Percentiles rank a stretch among this genome's conserved stretches.
Evolutionary conservation across 306 rosid species (phyloP).

Genomic region (Castanea crenata): DNA sequence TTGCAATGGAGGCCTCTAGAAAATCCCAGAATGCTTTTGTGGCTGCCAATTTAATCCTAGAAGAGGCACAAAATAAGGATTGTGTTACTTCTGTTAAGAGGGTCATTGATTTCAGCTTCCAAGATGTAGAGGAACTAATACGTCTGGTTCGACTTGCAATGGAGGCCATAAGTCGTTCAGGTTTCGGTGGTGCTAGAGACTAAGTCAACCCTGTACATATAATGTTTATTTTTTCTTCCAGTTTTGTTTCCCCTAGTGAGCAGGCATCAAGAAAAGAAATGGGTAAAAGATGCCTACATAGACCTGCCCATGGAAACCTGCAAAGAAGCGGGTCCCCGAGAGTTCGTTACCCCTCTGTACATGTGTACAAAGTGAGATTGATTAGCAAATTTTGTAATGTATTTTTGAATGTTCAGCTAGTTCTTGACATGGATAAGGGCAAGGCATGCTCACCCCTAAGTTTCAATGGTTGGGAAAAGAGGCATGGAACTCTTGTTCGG

Average conservation of each 20-base stretch:
- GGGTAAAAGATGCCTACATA: conserved; percentile 27
- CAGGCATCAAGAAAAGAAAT: conserved; percentile 37
- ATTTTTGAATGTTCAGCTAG: conserved; percentile 32
- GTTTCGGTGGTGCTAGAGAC: conserved; percentile 61
- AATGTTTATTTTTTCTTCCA: conserved; percentile 20
- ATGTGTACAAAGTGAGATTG: conserved; percentile 81
- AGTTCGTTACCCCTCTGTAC: conserved; percentile 53
- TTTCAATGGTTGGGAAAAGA: conserved; percentile 48
- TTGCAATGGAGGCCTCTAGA: conserved; percentile 71
- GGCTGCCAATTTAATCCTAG: conserved; percentile 39
- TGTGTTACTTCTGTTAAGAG: conserved; percentile 52
- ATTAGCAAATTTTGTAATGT: conserved; percentile 56
- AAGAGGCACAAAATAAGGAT: conserved; percentile 50
- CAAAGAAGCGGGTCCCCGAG: conserved; percentile 32
- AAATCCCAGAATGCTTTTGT: conserved; percentile 57
- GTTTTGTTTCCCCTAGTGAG: conserved; percentile 30
- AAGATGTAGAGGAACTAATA: conserved; percentile 67
- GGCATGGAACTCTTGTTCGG: conserved; percentile 34
- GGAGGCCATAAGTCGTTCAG: conserved; percentile 55
- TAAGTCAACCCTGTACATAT: conserved; percentile 59
- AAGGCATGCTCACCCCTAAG: conserved; percentile 39
- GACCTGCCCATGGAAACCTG: conserved; percentile 40
- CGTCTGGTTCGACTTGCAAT: conserved; percentile 54
- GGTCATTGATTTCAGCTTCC: conserved; percentile 80
- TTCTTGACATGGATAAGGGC: conserved; percentile 51